Evolutionary conservation across 2,329 filamentous ascomycete species (phyloP), one percentile per base, ranked within the genome.

Genomic region (Alternaria triticimaculans): DNA sequence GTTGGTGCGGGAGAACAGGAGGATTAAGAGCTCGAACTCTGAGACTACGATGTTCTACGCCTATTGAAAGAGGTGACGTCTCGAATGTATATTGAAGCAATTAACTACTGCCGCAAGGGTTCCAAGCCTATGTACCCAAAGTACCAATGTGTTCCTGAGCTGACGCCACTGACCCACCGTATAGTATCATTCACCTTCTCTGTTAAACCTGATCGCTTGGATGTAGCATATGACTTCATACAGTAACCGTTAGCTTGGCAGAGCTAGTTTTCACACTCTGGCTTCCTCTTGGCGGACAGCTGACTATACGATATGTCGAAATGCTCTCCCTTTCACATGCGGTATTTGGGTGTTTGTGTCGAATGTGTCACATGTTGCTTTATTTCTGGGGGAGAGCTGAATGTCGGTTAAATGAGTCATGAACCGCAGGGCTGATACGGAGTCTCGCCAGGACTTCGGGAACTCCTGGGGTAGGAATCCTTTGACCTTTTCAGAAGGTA

Each of bases 41-140:
- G 54, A 56, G 54, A 45, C 41, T 26, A 48, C 54, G 12, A 56
- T 56, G 54, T 56, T 48, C 41, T 56, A 28, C 44, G 54, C 54
- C 21, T 55, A 55, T 25, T 55, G 8, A 55, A 6, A 48, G 45
- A 25, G 14, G 45, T 4, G 14, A 48, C 14, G 15, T 37, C 33
- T 37, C 33, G 8, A n/a, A n/a, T 10, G 7, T 37, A 37, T 37
- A n/a, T 37, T 37, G 8, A 37, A 37, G 33, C 15, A n/a, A n/a
- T 37, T 2, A n/a, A 37, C 33, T 37, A n/a, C 33, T n/a, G 15
- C 4, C 33, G 15, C 33, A 37, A 5, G 15, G 4, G 33, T 37
- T 37, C 15, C 33, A 37, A 37, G 15, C 33, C 33, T 4, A n/a
- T 37, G 33, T 37, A 37, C 33, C 33, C 33, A 37, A 37, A n/a